Evolutionary conservation across 2,329 filamentous ascomycete genomes (phyloP), one percentile per base, ranked within the genome.

Genomic region (Zymoseptoria passerinii): DNA sequence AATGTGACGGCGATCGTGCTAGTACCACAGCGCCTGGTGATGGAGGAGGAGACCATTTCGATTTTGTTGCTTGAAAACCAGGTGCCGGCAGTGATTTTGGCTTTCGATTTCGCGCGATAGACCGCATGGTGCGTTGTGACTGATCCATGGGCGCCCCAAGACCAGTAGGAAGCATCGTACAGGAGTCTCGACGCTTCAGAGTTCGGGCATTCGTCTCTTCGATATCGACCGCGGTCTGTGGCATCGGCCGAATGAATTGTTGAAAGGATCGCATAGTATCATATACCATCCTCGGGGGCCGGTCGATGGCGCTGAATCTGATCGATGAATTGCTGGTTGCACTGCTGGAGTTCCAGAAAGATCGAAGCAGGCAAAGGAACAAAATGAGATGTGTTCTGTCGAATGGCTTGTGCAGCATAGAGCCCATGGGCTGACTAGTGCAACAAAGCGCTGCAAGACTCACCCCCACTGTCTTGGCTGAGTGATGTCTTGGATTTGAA

Each of bases 1-100:
- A 64, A 19, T 55, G 53, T 6, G 58, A 48, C 8, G 57, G 57
- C 29, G 53, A 62, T 3, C 55, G 53, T 44, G 54, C 49, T 56
- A 60, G 53, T 28, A 58, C 58, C 28, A 40, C 8, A 16, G 63
- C 53, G 44, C 58, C 59, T 28, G 70, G 69, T 29, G 70, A 72
- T 28, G 64, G 48, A 40, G 70, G 68, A 18, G 69, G 69, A 35
- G 68, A 70, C 70, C 69, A 72, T 52, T 61, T 60, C 20, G 67
- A 62, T 28, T 65, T 68, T 8, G 67, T 63, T 28, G 62, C 55
- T 44, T 66, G 63, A 54, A 71, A 72, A 1, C 66, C 56, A 19
- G 68, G 69, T 50, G 60, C 59, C 23, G 51, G 35, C 35, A 40
- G 35, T 40, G 40, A 51, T 28, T 29, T 56, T 28, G 18, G 53